Evolutionary conservation across 805 yeast genomes (phyloP), one percentile per base, ranked within the genome.

Genomic region (Zygoascus bituminiphila): DNA sequence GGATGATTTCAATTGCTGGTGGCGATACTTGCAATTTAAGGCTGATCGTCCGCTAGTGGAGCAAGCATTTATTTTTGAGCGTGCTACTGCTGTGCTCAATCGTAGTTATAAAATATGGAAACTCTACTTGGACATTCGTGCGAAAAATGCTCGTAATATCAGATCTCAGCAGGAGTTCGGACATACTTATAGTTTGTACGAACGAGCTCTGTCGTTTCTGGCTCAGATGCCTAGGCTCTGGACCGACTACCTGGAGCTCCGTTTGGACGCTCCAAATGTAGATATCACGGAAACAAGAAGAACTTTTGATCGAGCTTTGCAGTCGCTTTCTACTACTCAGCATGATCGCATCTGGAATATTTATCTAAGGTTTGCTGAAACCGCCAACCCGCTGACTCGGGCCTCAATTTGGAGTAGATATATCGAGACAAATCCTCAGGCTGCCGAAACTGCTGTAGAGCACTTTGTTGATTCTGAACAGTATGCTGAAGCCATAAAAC

Each of bases 81-180:
- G 93, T 58, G 81, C 84, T 0, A 71, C 76, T 14, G 53, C 56
- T 7, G 57, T 61, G 9, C 57, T 78, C 12, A 69, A 68, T 6
- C 60, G 75, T 45, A 75, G 79, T 2, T 72, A 72, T 52, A 73
- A 76, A 53, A 57, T 83, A 21, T 82, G 88, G 88, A 62, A 64
- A 48, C 38, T 61, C 8, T 79, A 78, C 54, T 53, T 79, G 21
- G 71, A 71, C 20, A 53, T 74, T 22, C 60, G 81, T 22, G 52
- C 68, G 0, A 61, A 60, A 2, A 52, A 64, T 12, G 54, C 69
- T 5, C 46, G 56, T 9, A 52, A 53, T 1, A 48, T 67, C 15
- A 19, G 36, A n/a, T 63, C 52, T 66, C 54, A 48, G 19, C 48
- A 51, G 2, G 72, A 70, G 51, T 73, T 66, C 50, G 47, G 33